phyloP scores from a whole-genome alignment of 73 alveolate species.

The Paramecium caudatum region DNA sequence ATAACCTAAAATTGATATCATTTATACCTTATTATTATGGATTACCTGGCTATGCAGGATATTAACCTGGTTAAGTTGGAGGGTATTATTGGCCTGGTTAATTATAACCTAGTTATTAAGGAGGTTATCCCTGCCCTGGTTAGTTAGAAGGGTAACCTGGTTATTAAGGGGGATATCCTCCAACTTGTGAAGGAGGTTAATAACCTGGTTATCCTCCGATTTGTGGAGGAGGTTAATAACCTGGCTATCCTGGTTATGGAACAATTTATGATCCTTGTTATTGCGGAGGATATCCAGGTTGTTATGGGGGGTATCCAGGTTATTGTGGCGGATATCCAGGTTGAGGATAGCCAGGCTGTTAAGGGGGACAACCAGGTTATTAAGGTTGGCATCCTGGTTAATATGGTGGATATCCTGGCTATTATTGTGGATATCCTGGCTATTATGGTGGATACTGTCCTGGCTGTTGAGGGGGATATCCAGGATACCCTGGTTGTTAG shows the following conservation, averaged over 20 bases:
- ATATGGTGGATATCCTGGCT: constrained; percentile 55
- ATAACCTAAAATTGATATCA: too few species aligned
- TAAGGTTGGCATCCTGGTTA: not conserved
- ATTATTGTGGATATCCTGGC: constrained; percentile 28
- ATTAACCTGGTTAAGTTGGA: not conserved
- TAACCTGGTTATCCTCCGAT: not conserved
- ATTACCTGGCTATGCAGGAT: too few species aligned
- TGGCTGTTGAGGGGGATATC: not conserved
- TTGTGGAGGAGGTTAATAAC: too few species aligned
- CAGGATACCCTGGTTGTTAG: constrained; percentile 13
- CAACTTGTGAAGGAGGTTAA: not conserved
- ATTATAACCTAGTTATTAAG: not conserved
- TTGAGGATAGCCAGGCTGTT: constrained; percentile 4
- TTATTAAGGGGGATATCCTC: not conserved
- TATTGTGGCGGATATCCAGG: not conserved
- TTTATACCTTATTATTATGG: too few species aligned
- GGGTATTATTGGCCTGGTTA: not conserved
- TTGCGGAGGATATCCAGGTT: constrained; percentile 11
- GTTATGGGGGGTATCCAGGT: constrained; percentile 18
- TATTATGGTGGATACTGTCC: constrained; percentile 10
- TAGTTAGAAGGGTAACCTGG: not conserved
- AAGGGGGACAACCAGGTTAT: not conserved
- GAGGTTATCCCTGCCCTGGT: not conserved
- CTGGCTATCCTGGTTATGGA: constrained; percentile 64
- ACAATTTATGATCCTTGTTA: too few species aligned